Evolutionary conservation across 2,329 filamentous ascomycete genomes (phyloP), one percentile per base, ranked within the genome.

Genomic region (Pseudogymnoascus sp.): DNA sequence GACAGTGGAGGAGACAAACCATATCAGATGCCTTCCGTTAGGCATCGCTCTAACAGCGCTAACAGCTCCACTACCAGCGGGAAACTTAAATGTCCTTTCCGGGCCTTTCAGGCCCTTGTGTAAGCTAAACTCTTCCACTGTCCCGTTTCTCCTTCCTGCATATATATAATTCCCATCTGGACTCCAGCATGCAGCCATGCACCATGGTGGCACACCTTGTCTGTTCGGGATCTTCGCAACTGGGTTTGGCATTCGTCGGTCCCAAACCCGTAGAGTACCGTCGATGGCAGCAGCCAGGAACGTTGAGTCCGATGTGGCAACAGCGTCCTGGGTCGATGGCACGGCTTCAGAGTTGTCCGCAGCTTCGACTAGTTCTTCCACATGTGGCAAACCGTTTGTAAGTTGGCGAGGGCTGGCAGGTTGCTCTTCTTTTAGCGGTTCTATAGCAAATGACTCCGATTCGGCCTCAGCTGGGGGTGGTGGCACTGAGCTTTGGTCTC

Each of bases 181-280:
- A 62, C 89, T 93, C 95, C 95, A 99, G 77, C 92, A 96, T 0
- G 92, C 91, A 68, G 91, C 93, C 87, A 96, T 97, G 75, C 93
- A 97, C 93, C 93, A 99, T 0, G 93, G 95, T 1, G 95, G 93
- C 0, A 91, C 90, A 16, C 87, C 86, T 9, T 86, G 84, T 9
- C 87, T 81, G 16, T 89, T 90, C 1, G 82, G 80, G 63, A 97
- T 93, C 28, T 88, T 86, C 2, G 95, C 92, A 1, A 96, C 82
- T 0, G 93, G 89, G 37, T 88, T 83, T 1, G 84, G 84, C 66
- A 89, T 84, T 18, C 95, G 86, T 2, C 88, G 81, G 71, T 99
- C 96, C 93, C 95, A 99, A 68, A 99, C 86, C n/a, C 92, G 88
- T 49, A 99, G 80, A 0, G 87, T 88, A 62, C 93, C 93, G 76